Conservation (phyloP, 2,329 filamentous ascomycete species). For the Aspergillus cejpii region DNA sequence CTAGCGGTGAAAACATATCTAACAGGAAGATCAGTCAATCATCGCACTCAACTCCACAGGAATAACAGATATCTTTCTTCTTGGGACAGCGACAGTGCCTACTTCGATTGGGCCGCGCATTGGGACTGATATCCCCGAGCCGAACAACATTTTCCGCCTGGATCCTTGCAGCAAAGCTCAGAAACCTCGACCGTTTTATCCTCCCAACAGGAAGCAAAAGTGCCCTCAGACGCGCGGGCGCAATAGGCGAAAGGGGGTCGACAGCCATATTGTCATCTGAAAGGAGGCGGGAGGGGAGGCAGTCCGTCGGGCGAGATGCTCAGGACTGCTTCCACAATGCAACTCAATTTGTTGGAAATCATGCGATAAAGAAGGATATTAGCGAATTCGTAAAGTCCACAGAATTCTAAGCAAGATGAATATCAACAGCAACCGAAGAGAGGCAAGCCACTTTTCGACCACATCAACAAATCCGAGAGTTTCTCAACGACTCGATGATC, state of each 20-base stretch:
- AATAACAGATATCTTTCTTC: background rate
- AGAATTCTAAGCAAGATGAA: constrained; percentile 1
- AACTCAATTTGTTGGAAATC: constrained; percentile 18
- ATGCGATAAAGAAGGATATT: constrained; percentile 11
- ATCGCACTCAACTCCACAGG: constrained; percentile 1
- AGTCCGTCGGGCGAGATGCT: constrained; percentile 25
- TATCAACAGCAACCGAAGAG: background rate
- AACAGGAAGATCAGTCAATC: constrained; percentile 22
- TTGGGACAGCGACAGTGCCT: constrained; percentile 33
- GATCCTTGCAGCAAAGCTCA: constrained; percentile 69
- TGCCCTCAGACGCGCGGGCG: constrained; percentile 82
- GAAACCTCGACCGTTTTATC: constrained; percentile 75
- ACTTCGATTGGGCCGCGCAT: constrained; percentile 81
- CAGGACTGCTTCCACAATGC: constrained; percentile 30
- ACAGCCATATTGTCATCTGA: constrained; percentile 65
- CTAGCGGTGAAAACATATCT: constrained; percentile 92
- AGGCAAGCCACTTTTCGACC: background rate
- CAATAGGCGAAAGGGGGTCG: constrained; percentile 83
- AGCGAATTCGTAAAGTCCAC: background rate
- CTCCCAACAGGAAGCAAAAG: constrained; percentile 79
- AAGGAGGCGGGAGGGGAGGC: constrained; percentile 24
- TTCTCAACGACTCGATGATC: constrained; percentile 2
- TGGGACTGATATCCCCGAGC: constrained; percentile 77
- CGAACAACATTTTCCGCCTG: constrained; percentile 73
- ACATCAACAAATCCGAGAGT: background rate